phyloP scores from a whole-genome alignment of 2,329 filamentous ascomycete species.

The Elsinoe necatrix region DNA sequence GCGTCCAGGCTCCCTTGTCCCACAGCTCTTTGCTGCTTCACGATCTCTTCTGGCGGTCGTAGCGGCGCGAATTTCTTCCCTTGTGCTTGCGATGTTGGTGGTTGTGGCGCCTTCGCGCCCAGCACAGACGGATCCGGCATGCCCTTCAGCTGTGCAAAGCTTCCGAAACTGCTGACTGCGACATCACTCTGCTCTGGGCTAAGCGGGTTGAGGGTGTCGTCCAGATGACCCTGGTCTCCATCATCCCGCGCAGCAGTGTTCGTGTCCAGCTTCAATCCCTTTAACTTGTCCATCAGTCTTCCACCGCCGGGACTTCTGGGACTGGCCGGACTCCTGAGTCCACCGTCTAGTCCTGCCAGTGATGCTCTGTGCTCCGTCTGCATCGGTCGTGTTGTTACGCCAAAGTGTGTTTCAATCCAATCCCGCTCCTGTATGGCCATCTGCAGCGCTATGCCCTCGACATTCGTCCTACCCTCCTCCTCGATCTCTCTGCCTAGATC shows the following conservation, averaged over 20 bases:
- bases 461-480: slow-evolving; percentile 61
- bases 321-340: slow-evolving; percentile 45
- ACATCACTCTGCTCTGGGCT: slow-evolving; percentile 57
- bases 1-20: slow-evolving; percentile 31
- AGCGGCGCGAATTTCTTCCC: slow-evolving; percentile 22
- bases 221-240: slow-evolving; percentile 20
- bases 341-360: slow-evolving; percentile 30
- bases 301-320: slow-evolving; percentile 56
- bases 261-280: slow-evolving; percentile 53
- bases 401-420: slow-evolving; percentile 80
- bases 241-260: slow-evolving; percentile 19
- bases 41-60: slow-evolving; percentile 32
- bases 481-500: slow-evolving; percentile 70
- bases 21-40: slow-evolving; percentile 33
- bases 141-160: slow-evolving; percentile 52
- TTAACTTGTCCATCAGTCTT: slow-evolving; percentile 68
- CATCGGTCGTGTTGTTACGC: slow-evolving; percentile 41
- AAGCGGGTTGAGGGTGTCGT: slow-evolving; percentile 41
- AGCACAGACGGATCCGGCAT: slow-evolving; percentile 31
- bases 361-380: slow-evolving; percentile 21
- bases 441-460: slow-evolving; percentile 72
- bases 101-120: slow-evolving; percentile 36
- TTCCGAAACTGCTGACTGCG: slow-evolving; percentile 51
- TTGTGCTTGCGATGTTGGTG: slow-evolving; percentile 16
- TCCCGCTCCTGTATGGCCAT: slow-evolving; percentile 77